Percentiles rank a stretch among this genome's conserved stretches.
phyloP scores from a whole-genome alignment of 345 rosid genomes.

The Pistacia integerrima region DNA sequence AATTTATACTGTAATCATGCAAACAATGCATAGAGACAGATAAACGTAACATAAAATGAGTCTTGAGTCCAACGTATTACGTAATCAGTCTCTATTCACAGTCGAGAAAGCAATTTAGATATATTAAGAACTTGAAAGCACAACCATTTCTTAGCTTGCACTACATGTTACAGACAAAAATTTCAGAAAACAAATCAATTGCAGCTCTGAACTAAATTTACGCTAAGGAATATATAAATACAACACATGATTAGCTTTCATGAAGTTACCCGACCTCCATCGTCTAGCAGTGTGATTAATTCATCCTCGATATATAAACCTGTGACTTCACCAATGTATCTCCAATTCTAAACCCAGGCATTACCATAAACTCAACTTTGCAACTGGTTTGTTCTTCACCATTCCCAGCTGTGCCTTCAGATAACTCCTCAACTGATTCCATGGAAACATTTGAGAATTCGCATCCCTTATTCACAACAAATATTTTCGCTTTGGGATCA shows the following conservation, averaged over 20 bases:
- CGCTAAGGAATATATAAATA: conserved; percentile 7
- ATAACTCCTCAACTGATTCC: conserved; percentile 39
- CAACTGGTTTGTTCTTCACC: conserved; percentile 18
- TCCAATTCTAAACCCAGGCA: conserved; percentile 64
- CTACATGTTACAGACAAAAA: conserved; percentile 4
- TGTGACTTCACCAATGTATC: conserved; percentile 41
- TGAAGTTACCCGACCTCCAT: neutral
- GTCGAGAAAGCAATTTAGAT: conserved; percentile 12
- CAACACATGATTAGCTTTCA: conserved; percentile 9
- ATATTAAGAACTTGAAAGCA: neutral
- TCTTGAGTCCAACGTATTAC: too few species aligned
- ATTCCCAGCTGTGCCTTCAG: conserved; percentile 2
- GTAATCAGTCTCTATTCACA: conserved; percentile 19
- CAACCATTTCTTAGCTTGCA: conserved; percentile 3
- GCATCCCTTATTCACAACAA: conserved; percentile 48
- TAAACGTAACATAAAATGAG: too few species aligned
- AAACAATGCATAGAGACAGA: too few species aligned
- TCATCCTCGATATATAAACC: conserved; percentile 49
- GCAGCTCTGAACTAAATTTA: conserved; percentile 9
- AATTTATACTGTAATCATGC: too few species aligned
- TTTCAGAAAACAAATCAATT: conserved; percentile 10
- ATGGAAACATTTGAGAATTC: conserved; percentile 46
- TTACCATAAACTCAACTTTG: conserved; percentile 57
- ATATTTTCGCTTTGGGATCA: conserved; percentile 50
- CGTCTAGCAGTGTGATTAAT: neutral